phyloP scores from a whole-genome alignment of 1,284 basidiomycete species.

The Phellinidium pouzarii region DNA sequence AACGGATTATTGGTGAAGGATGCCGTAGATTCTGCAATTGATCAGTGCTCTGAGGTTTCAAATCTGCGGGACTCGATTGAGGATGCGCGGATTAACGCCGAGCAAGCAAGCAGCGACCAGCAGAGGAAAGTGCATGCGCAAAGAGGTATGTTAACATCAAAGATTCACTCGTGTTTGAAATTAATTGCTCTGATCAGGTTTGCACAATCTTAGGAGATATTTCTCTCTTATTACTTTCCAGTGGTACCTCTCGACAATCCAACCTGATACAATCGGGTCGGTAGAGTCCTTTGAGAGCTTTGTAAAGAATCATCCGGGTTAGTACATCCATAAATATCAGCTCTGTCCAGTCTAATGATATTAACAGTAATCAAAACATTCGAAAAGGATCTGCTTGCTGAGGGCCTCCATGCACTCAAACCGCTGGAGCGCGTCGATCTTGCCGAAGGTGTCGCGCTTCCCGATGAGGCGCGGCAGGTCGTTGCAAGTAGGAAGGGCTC shows the following conservation, averaged over 20 bases:
- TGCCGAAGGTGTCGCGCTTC: constrained; percentile 72
- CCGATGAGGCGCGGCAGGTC: constrained; percentile 82
- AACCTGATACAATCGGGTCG: constrained; percentile 74
- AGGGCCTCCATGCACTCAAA: constrained; percentile 75
- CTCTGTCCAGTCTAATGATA: neutral
- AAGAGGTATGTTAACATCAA: constrained; percentile 43
- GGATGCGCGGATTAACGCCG: constrained; percentile 66
- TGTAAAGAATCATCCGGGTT: constrained; percentile 77
- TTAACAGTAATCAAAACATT: constrained; percentile 87
- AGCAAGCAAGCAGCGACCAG: constrained; percentile 69
- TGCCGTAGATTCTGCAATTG: constrained; percentile 88
- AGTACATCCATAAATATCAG: constrained; percentile 16
- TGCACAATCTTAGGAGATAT: constrained; percentile 81
- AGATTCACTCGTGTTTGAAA: neutral
- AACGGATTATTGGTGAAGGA: constrained; percentile 85
- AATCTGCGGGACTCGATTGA: constrained; percentile 91
- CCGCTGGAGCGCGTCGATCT: constrained; percentile 77
- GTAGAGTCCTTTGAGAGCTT: constrained; percentile 78
- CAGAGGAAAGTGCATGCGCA: constrained; percentile 61
- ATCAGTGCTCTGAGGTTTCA: constrained; percentile 78
- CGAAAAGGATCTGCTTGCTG: constrained; percentile 82
- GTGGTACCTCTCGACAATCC: constrained; percentile 83
- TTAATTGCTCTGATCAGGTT: constrained; percentile 37
- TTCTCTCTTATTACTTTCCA: constrained; percentile 93
- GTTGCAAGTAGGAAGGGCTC: constrained; percentile 83